These are phyloP conservation scores for Orbilia blumenaviensis DNA, from an alignment of 2,329 filamentous ascomycete species.

Conservation along the genomic window DNA sequence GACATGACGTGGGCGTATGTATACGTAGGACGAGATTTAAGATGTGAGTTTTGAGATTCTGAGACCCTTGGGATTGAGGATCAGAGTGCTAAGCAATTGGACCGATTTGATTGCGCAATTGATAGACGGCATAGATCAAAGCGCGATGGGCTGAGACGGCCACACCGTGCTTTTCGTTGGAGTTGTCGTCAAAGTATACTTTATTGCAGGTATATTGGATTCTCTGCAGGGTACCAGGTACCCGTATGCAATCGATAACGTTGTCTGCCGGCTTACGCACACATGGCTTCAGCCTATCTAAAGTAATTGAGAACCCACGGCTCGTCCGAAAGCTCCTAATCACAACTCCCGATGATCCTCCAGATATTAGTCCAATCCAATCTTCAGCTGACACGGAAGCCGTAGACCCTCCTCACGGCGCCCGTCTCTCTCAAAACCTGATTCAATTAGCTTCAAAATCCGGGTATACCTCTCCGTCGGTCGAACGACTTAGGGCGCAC, in stretches of 20 bases:
- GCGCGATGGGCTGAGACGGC: neutral
- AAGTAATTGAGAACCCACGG: neutral
- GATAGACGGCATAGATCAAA: neutral
- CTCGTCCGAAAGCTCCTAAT: neutral
- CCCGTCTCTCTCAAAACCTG: neutral
- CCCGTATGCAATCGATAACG: neutral
- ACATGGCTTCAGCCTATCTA: neutral
- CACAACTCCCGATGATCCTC: neutral
- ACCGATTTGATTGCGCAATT: constrained; percentile 1
- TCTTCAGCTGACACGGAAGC: neutral
- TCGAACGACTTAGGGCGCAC: constrained; percentile 23
- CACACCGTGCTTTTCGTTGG: neutral
- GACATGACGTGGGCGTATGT: neutral
- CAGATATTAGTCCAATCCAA: neutral
- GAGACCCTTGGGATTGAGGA: neutral
- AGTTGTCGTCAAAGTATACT: constrained; percentile 8
- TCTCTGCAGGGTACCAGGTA: constrained; percentile 16
- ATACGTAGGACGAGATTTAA: neutral
- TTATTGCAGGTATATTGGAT: constrained; percentile 4
- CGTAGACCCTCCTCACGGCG: neutral
- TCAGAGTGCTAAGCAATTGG: neutral
- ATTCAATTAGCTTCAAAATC: constrained; percentile 5
- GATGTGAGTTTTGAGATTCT: neutral
- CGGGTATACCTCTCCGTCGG: constrained; percentile 1
- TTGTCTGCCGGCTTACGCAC: constrained; percentile 8